Evolutionary conservation across 495 filamentous ascomycete species (phyloP).

Genomic region (Aspergillus heteromorphus): DNA sequence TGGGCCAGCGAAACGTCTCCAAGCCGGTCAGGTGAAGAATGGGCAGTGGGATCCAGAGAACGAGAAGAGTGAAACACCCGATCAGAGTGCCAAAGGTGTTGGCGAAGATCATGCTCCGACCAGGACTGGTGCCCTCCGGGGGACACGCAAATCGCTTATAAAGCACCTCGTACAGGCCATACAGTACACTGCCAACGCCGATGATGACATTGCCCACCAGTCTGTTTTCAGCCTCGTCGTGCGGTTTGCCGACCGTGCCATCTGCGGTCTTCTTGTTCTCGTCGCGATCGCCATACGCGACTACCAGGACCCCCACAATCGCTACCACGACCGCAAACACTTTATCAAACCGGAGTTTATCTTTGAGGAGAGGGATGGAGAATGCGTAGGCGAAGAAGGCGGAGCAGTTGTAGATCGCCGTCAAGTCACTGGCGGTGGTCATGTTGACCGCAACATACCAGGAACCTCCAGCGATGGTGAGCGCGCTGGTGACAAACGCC

Average conservation of each 20-base stretch:
- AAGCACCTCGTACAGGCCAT: slow-evolving; percentile 94
- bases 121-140: slow-evolving; percentile 76
- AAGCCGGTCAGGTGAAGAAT: slow-evolving; percentile 70
- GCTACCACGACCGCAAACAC: slow-evolving; percentile 77
- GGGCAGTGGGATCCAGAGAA: slow-evolving; percentile 90
- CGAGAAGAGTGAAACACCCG: slow-evolving; percentile 72
- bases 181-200: slow-evolving; percentile 85
- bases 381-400: slow-evolving; percentile 98
- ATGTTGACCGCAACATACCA: slow-evolving; percentile 95
- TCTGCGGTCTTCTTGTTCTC: slow-evolving; percentile 48
- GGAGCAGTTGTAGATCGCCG: slow-evolving; percentile 98
- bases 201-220: slow-evolving; percentile 86
- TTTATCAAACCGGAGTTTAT: slow-evolving; percentile 75
- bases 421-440: slow-evolving; percentile 87
- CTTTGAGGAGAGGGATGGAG: slow-evolving; percentile 79
- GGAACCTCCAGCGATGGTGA: slow-evolving; percentile 86
- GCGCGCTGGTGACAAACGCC: slow-evolving; percentile 71
- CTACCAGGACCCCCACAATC: slow-evolving; percentile 80
- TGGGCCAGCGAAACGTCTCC: slow-evolving; percentile 79
- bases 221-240: slow-evolving; percentile 52
- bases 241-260: slow-evolving; percentile 38
- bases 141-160: slow-evolving; percentile 92
- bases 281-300: slow-evolving; percentile 77
- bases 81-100: slow-evolving; percentile 86
- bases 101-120: slow-evolving; percentile 84